Evolutionary conservation across 2,329 filamentous ascomycete species (phyloP).

Genomic region (Pseudogymnoascus sp.): DNA sequence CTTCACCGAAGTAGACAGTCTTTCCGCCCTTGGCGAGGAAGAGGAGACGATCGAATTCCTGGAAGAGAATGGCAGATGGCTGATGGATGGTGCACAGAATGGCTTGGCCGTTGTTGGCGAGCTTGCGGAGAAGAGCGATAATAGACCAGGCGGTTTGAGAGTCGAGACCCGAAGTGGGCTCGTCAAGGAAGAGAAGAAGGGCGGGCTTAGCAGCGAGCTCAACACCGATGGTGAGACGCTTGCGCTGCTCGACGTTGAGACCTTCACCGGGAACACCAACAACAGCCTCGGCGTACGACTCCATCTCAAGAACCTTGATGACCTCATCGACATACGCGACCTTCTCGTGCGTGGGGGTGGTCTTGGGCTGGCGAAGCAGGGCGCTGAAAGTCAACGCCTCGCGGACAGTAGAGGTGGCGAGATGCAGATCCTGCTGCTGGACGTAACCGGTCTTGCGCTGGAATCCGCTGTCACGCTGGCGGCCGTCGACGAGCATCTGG

Average conservation of each 20-base stretch:
- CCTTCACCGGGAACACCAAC: constrained; percentile 87
- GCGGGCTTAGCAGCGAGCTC: constrained; percentile 88
- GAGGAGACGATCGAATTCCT: constrained; percentile 75
- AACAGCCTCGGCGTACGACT: constrained; percentile 79
- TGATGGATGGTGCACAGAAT: constrained; percentile 98
- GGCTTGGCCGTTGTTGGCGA: constrained; percentile 81
- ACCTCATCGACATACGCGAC: constrained; percentile 82
- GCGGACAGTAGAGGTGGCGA: constrained; percentile 75
- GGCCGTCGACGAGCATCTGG: constrained; percentile 63
- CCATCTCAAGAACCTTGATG: constrained; percentile 84
- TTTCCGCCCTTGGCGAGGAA: constrained; percentile 69
- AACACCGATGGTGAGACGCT: constrained; percentile 84
- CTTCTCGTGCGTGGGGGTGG: constrained; percentile 68
- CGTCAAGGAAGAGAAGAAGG: constrained; percentile 84
- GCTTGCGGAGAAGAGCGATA: constrained; percentile 76
- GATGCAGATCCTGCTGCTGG: constrained; percentile 84
- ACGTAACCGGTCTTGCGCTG: constrained; percentile 89
- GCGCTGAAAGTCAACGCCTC: constrained; percentile 84
- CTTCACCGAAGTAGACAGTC: constrained; percentile 75
- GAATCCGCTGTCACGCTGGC: constrained; percentile 69
- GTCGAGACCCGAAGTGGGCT: constrained; percentile 90
- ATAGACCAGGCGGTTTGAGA: constrained; percentile 93
- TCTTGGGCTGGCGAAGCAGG: constrained; percentile 70
- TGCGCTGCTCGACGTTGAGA: constrained; percentile 62
- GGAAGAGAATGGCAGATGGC: constrained; percentile 90